Base-by-base conservation (phyloP, 305 asterid genomes). In the Fraxinus sp. region DNA sequence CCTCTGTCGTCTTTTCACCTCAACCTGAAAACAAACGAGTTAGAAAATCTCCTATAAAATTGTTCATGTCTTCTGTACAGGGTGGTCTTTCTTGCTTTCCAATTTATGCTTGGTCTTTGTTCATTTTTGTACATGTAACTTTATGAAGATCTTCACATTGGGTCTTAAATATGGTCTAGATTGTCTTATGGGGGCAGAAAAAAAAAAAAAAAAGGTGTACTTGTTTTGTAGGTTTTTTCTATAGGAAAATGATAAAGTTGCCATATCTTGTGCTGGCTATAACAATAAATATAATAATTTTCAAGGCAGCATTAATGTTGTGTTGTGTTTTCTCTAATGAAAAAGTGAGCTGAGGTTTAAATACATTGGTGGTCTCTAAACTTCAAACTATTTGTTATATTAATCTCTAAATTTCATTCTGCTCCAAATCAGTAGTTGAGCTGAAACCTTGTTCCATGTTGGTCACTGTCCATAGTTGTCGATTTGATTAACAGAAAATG, bases 81-180 rank as follows among this genome's bases (percentile, higher is more conserved):
- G 78, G 66, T 82, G 36, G 75, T 41, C 28, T 81, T 71, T 76
- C 78, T 72, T 79, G 76, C 75, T 43, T 82, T 30, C 75, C 81
- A 10, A 55, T 84, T 33, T 83, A 78, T 80, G 85, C 77, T 37
- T 57, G 72, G 77, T 78, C 84, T 55, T 71, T 37, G 72, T 32
- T 77, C 73, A 30, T 80, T 83, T 75, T 77, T 87, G 92, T 87
- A 87, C 80, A 84, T 89, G 78, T 79, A 73, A 83, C 41, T 86
- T 84, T 20, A 80, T 11, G 68, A 64, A 59, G 68, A 43, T 46
- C 71, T 75, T 41, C 26, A 37, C 49, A 16, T 35, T 4, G 37
- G 32, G 74, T 71, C 74, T 55, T 9, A 43, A 49, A 22, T 75
- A 66, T 41, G 83, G 57, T 74, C 52, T 66, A 81, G 64, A 43